Base-by-base conservation (phyloP, 352 stramenopile genomes). In the Phytophthora sp. region DNA sequence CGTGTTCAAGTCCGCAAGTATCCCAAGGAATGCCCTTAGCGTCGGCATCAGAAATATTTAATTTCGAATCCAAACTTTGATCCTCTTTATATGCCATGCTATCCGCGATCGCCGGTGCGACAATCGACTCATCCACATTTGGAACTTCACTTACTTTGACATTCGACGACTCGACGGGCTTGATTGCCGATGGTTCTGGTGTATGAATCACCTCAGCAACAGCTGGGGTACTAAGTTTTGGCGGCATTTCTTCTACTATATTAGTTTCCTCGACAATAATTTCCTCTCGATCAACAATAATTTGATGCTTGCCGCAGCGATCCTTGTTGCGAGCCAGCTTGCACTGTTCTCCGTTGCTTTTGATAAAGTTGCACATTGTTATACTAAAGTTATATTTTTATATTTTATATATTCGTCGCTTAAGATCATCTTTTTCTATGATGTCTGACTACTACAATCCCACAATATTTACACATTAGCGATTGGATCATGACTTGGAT, bases 171-270 rank as follows among this genome's bases (percentile, higher is more conserved):
- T 69, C 52, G 51, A 62, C 51, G 17, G 60, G 60, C 50, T 69
- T 52, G 32, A 62, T 62, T 43, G 53, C 60, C 60, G 60, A 62
- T 69, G 60, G 50, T 21, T 44, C 51, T 69, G 31, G 52, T 57
- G 42, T 69, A 69, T 69, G 34, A 69, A 69, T 44, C 17, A 39
- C 32, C 20, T 39, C 32, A n/a, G 32, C 32, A 69, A 69, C 48
- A 21, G 52, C 45, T 51, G n/a, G 37, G 27, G 37, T 44, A 39
- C 32, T 7, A 21, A 39, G 13, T 69, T 62, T 50, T 24, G 60
- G 51, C 18, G 60, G 51, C 60, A 69, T 69, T 56, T 69, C 50
- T 62, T 69, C 60, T 57, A 69, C 60, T 69, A 69, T 69, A 69
- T 44, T 67, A n/a, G 3, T n/a, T 39, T 39, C 32, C n/a, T n/a